phyloP scores from a whole-genome alignment of 192 early-diverging fungal species.

The Coemansia sp. region DNA sequence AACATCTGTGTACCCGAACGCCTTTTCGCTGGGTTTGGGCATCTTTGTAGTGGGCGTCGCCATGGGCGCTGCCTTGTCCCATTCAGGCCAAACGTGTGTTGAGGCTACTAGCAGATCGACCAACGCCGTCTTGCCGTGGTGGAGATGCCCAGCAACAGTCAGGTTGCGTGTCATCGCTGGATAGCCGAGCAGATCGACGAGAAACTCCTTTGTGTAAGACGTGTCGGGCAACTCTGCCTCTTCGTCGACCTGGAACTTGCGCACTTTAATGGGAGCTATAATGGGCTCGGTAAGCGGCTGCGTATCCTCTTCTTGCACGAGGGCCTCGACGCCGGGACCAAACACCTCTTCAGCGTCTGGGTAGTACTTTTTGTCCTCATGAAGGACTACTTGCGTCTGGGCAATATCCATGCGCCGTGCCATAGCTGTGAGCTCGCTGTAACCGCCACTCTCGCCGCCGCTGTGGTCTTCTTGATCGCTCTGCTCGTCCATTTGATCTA shows the following conservation, averaged over 20 bases:
- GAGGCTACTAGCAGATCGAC: conserved; percentile 90
- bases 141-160: conserved; percentile 90
- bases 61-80: conserved; percentile 36
- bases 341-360: conserved; percentile 97
- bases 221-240: conserved; percentile 81
- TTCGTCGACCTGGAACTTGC: conserved; percentile 85
- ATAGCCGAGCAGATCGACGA: conserved; percentile 79
- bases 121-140: conserved; percentile 96
- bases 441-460: conserved; percentile 14
- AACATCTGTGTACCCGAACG: conserved; percentile 74
- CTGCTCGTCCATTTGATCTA: conserved; percentile 1
- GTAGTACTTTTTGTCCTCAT: conserved; percentile 99
- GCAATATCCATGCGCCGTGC: conserved; percentile 32
- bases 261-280: conserved; percentile 84
- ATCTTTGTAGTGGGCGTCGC: conserved; percentile 42
- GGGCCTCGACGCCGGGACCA: conserved; percentile 89
- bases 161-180: conserved; percentile 88
- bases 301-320: conserved; percentile 98
- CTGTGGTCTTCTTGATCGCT: conserved; percentile 22
- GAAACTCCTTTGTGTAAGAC: conserved; percentile 86
- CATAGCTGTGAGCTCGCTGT: conserved; percentile 36
- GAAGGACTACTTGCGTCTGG: conserved; percentile 83
- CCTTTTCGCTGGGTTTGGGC: conserved; percentile 34
- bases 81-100: conserved; percentile 76
- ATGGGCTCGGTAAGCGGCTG: conserved; percentile 95